phyloP scores from a whole-genome alignment of 1,284 basidiomycete genomes.

The Austroboletus niveus region DNA sequence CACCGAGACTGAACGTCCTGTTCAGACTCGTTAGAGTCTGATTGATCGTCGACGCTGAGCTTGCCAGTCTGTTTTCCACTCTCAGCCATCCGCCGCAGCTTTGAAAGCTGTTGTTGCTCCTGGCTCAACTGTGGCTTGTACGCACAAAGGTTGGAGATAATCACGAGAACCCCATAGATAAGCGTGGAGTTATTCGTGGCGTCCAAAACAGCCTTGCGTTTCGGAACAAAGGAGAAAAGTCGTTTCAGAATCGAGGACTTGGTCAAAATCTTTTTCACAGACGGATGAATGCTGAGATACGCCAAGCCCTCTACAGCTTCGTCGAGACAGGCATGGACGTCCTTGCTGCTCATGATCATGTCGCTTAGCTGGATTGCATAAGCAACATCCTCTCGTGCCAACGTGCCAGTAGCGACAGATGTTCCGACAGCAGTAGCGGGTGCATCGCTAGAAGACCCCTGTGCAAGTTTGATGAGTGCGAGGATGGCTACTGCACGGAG shows the following conservation, averaged over 20 bases:
- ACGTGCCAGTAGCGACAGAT: constrained; percentile 29
- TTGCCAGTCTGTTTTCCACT: constrained; percentile 33
- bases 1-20: constrained; percentile 61
- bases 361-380: constrained; percentile 58
- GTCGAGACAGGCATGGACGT: constrained; percentile 41
- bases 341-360: constrained; percentile 45
- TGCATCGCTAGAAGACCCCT: constrained; percentile 52
- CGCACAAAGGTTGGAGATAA: constrained; percentile 71
- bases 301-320: constrained; percentile 83
- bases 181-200: constrained; percentile 46
- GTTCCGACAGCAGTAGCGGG: constrained; percentile 30
- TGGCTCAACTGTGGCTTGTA: constrained; percentile 71
- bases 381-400: constrained; percentile 41
- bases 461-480: constrained; percentile 74
- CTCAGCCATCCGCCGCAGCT: constrained; percentile 72
- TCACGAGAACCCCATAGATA: constrained; percentile 73
- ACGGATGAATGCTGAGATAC: constrained; percentile 69
- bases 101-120: constrained; percentile 80
- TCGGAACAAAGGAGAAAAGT: constrained; percentile 61
- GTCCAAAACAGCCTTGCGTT: constrained; percentile 39
- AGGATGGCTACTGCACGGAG: constrained; percentile 67
- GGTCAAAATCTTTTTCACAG: constrained; percentile 65
- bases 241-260: constrained; percentile 57
- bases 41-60: constrained; percentile 19
- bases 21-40: constrained; percentile 54